Evolutionary conservation across 2,329 filamentous ascomycete genomes (phyloP).

Genomic region (Fusarium compactum): DNA sequence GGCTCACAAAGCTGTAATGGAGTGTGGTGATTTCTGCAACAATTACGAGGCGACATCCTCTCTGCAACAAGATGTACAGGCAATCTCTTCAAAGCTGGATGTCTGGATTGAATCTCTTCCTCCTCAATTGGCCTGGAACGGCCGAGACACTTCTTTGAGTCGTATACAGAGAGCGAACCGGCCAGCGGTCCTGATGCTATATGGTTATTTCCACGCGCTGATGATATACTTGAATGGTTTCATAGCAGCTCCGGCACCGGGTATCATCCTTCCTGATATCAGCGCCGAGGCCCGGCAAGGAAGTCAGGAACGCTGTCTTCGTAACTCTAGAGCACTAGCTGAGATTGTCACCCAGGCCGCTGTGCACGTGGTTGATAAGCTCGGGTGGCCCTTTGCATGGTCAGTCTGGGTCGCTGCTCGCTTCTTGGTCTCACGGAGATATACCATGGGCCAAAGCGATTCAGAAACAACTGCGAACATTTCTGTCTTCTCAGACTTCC

Average conservation of each 20-base stretch:
- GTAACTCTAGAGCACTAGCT: not conserved
- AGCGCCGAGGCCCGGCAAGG: not conserved
- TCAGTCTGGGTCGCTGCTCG: not conserved
- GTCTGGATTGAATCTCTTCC: not conserved
- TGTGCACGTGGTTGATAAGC: not conserved
- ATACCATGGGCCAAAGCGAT: not conserved
- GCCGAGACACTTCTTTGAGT: not conserved
- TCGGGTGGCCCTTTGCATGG: constrained; percentile 4
- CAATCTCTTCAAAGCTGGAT: not conserved
- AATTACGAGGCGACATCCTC: not conserved
- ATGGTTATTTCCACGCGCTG: not conserved
- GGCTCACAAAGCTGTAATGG: not conserved
- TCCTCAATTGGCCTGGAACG: not conserved
- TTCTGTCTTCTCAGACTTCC: accelerated
- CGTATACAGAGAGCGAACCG: not conserved
- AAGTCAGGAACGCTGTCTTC: not conserved
- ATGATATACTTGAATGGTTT: not conserved
- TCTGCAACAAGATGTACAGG: not conserved
- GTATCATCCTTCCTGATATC: not conserved
- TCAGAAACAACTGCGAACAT: accelerated
- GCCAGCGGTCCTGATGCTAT: not conserved
- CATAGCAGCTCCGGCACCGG: not conserved
- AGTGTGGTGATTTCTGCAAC: not conserved
- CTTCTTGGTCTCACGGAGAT: not conserved
- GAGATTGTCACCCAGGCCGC: not conserved